Percentiles rank a stretch among this genome's conserved stretches.
These are phyloP conservation scores for Fraxinus sp. DNA, from an alignment of 305 asterid genomes.

Conservation along the genomic window DNA sequence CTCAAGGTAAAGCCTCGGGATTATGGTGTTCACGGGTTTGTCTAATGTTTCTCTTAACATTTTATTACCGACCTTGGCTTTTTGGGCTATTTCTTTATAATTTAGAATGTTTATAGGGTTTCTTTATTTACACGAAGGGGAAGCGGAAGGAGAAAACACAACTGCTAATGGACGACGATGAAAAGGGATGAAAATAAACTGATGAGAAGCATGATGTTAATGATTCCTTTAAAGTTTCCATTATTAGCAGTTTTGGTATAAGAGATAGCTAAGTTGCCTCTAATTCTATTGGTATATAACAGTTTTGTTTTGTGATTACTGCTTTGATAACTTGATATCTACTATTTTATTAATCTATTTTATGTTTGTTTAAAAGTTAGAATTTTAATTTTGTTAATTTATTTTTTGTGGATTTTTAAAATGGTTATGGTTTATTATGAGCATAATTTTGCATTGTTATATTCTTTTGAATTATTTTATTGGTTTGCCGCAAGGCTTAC, in stretches of 20 bases:
- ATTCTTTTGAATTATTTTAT: neutral
- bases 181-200: neutral
- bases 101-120: neutral
- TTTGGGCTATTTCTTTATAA: neutral
- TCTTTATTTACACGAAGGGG: neutral
- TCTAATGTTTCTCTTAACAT: neutral
- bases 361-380: neutral
- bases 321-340: neutral
- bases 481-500: neutral
- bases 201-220: neutral
- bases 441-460: neutral
- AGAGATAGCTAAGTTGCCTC: neutral
- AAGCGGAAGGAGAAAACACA: neutral
- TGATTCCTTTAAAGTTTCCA: neutral
- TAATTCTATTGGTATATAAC: neutral
- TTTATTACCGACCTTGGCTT: neutral
- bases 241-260: neutral
- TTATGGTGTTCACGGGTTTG: neutral
- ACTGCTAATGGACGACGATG: neutral
- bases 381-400: neutral
- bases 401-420: neutral
- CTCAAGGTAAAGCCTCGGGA: neutral
- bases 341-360: neutral
- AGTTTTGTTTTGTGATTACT: neutral
- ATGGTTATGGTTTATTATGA: neutral